Base-by-base conservation (phyloP, 2,329 filamentous ascomycete genomes). In the Chaetomium olivaceum region DNA sequence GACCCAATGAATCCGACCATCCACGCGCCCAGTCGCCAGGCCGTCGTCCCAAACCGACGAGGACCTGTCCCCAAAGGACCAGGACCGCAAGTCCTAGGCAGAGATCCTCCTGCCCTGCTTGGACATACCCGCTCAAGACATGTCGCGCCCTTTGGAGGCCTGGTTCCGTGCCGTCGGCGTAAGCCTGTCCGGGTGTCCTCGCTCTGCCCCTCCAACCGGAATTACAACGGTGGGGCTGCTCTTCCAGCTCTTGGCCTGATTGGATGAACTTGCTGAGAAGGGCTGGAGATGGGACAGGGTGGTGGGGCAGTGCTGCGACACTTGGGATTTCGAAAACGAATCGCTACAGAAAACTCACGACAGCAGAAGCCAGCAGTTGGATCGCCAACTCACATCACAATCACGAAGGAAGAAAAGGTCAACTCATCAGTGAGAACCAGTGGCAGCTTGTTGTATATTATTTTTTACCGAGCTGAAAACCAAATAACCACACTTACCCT, bases 231-330 rank as follows among this genome's bases (percentile, higher is more conserved):
- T 67, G 65, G 66, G 56, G n/a, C 57, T 19, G 6, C 21, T n/a
- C 9, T 6, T 29, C 8, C 5, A 9, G 46, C 27, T n/a, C 33
- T 14, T 4, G 29, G 29, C 33, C 36, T 58, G 29, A 71, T 65
- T 68, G 66, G 69, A 31, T 23, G 50, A 7, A 43, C 36, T 46
- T 23, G 29, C 31, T 29, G 36, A 56, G 48, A 63, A 9, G 39
- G 39, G 39, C 39, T 43, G 39, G 39, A 43, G 43, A 60, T 36
- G 29, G 54, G 54, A 39, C 58, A 67, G 50, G 31, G 16, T 27
- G 33, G 67, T 61, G 68, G 67, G 68, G 68, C 68, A 56, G 68
- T 70, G 68, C 62, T 65, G 51, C 51, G 61, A 31, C 46, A 9
- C 11, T 23, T 21, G 50, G 23, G n/a, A 46, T 7, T 29, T 31